Conservation (phyloP, 108 stramenopile genomes). For the Chaetoceros tenuissimus region DNA sequence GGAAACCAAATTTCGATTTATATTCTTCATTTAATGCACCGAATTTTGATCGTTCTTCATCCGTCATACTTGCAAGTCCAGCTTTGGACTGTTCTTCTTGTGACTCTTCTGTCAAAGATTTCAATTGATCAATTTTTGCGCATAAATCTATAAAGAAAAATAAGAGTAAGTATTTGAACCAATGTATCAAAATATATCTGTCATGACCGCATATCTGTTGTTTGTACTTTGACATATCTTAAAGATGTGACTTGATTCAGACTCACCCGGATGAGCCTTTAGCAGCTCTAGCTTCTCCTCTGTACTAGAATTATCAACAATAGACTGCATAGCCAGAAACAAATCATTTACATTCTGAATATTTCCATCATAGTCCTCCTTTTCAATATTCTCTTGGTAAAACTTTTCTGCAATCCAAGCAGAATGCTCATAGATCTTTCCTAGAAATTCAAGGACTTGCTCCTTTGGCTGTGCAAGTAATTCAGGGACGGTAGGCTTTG, state of each 20-base stretch:
- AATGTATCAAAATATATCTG: not conserved
- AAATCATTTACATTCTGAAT: constrained; percentile 46
- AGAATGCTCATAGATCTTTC: constrained; percentile 82
- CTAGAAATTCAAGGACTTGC: constrained; percentile 36
- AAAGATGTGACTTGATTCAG: constrained; percentile 18
- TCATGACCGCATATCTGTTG: not conserved
- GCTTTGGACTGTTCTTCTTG: constrained; percentile 74
- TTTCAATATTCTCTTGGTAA: constrained; percentile 13
- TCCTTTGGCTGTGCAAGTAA: constrained; percentile 11
- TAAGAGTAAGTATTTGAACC: too few species aligned
- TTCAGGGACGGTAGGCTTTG: constrained; percentile 11
- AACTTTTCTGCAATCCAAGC: constrained; percentile 67
- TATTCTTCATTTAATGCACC: constrained; percentile 46
- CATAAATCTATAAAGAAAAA: too few species aligned
- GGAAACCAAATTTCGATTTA: constrained; percentile 58
- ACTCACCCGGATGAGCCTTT: constrained; percentile 66
- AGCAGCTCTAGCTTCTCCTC: constrained; percentile 62
- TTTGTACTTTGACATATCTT: constrained; percentile 1
- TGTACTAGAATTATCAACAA: constrained; percentile 31
- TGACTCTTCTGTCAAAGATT: constrained; percentile 51
- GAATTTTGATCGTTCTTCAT: constrained; percentile 49
- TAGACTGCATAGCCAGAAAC: constrained; percentile 44
- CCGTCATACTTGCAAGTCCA: constrained; percentile 57
- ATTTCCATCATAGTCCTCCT: constrained; percentile 7
- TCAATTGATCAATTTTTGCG: constrained; percentile 27